Conservation (phyloP, 2,329 filamentous ascomycete species). For the Monilinia polystroma region DNA sequence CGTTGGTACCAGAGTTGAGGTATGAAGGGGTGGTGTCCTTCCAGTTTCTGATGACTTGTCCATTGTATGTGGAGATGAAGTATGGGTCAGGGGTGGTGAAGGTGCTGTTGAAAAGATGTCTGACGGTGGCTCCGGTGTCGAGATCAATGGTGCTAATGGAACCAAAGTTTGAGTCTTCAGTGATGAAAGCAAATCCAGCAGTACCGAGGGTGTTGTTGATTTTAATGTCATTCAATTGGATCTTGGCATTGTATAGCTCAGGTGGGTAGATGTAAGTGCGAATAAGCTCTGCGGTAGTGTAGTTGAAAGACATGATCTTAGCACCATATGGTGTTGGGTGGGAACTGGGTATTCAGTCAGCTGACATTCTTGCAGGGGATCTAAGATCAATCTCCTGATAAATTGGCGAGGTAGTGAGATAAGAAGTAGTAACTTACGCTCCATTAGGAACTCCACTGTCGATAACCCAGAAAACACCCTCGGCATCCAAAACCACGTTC, state of each 20-base stretch:
- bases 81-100: background rate
- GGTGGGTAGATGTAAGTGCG: constrained; percentile 11
- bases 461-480: background rate
- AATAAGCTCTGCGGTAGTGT: constrained; percentile 7
- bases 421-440: background rate
- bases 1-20: constrained; percentile 2
- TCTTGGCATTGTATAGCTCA: constrained; percentile 14
- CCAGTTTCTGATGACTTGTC: constrained; percentile 16
- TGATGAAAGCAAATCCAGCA: constrained; percentile 8
- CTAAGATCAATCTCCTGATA: background rate
- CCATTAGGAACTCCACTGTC: constrained; percentile 12
- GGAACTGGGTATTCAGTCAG: background rate
- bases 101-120: constrained; percentile 6
- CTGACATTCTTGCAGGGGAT: background rate
- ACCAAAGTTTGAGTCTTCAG: background rate
- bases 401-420: background rate
- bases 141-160: background rate
- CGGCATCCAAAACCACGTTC: constrained; percentile 4
- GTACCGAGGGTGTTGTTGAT: constrained; percentile 11
- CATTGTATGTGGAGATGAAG: constrained; percentile 13
- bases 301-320: constrained; percentile 5
- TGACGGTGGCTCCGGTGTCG: background rate
- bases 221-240: background rate
- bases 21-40: background rate
- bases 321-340: background rate